Evolutionary conservation across 805 yeast species (phyloP).

Genomic region (Candida glaebosa): DNA sequence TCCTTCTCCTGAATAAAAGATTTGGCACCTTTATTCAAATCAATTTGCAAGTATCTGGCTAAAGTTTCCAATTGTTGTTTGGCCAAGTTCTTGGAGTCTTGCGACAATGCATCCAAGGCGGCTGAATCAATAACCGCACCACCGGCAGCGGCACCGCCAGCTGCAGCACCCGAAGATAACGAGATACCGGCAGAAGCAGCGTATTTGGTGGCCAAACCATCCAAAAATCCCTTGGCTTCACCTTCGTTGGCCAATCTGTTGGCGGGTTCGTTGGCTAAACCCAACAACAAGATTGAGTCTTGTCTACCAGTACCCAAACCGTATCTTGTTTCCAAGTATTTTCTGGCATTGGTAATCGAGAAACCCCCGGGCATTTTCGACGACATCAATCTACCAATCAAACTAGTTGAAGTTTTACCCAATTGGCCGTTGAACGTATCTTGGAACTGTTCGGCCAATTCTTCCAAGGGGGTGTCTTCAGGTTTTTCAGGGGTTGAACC

Average conservation of each 20-base stretch:
- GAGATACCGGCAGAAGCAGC: constrained; percentile 81
- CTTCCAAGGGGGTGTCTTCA: constrained; percentile 95
- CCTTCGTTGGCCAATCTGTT: constrained; percentile 79
- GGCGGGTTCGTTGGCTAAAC: constrained; percentile 88
- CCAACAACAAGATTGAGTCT: constrained; percentile 79
- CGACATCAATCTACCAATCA: constrained; percentile 86
- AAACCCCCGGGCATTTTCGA: constrained; percentile 99
- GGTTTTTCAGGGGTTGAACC: constrained; percentile 99
- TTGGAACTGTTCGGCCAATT: constrained; percentile 93
- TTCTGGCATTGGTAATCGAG: constrained; percentile 86
- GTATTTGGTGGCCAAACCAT: constrained; percentile 75
- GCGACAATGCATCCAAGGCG: constrained; percentile 79
- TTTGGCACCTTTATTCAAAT: constrained; percentile 87
- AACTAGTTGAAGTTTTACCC: constrained; percentile 90
- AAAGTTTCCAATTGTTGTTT: constrained; percentile 83
- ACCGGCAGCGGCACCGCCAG: constrained; percentile 56
- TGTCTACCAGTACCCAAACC: constrained; percentile 94
- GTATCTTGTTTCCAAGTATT: constrained; percentile 87
- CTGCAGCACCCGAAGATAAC: constrained; percentile 62
- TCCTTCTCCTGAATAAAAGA: constrained; percentile 78
- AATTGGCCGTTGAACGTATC: constrained; percentile 82
- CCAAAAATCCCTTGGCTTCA: constrained; percentile 90
- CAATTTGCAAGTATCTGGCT: constrained; percentile 92
- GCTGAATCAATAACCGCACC: constrained; percentile 93
- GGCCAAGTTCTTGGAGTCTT: constrained; percentile 67